Base-by-base conservation (phyloP, 495 filamentous ascomycete species). In the Evernia prunastri region DNA sequence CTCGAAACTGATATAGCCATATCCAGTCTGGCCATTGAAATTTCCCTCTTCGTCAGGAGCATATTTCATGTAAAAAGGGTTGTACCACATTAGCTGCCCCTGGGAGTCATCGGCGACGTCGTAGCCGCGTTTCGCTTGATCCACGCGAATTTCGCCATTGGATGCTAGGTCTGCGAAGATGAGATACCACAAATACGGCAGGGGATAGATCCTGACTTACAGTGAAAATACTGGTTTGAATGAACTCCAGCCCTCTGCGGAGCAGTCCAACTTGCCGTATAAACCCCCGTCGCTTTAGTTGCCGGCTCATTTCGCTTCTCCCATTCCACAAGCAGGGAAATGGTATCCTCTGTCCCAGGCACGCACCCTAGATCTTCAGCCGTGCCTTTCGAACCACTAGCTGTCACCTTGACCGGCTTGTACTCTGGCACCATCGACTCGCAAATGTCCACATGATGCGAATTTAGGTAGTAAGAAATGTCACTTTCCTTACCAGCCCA, bases 21-120 rank as follows among this genome's bases (percentile, higher is more conserved):
- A 97, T 1, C 92, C 92, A 10, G 85, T 88, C 74, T 96, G 92
- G 27, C 92, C 92, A 40, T 82, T 84, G 72, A 97, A 97, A 76
- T 96, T 96, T 23, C 92, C 92, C 73, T 96, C 90, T 73, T 96
- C 92, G 67, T 96, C 92, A 18, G 92, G 92, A 17, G 92, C 92
- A 70, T 96, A 97, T 68, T 87, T 84, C 92, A 97, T 97, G 71
- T 97, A 97, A 78, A 97, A 97, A 72, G 90, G 91, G 73, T 96
- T 96, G 66, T 88, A 88, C 89, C 91, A 96, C 68, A 85, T 79
- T 59, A 96, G 73, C 66, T 84, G 81, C 15, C 84, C 82, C 33
- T 81, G 80, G 9, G 81, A 78, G 69, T 97, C 92, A 45, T 89
- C 88, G 1, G 92, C 89, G n/a, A 96, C 88, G 66, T 96, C 92